phyloP scores from a whole-genome alignment of 2,329 filamentous ascomycete species.

The Elsinoe perseae region DNA sequence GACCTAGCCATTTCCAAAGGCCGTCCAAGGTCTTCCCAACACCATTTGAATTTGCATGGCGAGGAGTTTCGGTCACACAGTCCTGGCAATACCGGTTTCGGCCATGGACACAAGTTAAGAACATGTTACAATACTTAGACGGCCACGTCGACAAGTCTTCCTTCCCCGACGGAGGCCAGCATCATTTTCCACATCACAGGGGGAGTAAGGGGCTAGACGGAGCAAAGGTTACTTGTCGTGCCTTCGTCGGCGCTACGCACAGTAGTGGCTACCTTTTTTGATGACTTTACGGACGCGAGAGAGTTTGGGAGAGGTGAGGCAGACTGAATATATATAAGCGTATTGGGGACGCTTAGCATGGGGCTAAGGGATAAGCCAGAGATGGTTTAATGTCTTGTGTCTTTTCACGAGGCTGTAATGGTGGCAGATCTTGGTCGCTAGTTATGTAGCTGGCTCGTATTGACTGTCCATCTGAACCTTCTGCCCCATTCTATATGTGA shows the following conservation, averaged over 20 bases:
- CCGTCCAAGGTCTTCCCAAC: conserved; percentile 2
- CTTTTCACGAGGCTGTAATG: neutral
- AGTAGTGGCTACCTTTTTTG: conserved; percentile 7
- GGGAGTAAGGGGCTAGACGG: conserved; percentile 11
- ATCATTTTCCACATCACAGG: neutral
- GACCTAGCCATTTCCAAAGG: conserved; percentile 8
- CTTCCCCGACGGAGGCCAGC: conserved; percentile 11
- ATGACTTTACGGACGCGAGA: conserved; percentile 12
- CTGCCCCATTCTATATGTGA: neutral
- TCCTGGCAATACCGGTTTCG: neutral
- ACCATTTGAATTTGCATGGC: conserved; percentile 19
- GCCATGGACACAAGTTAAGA: conserved; percentile 13
- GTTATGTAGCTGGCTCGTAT: neutral
- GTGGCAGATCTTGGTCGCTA: neutral
- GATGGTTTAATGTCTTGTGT: conserved; percentile 11
- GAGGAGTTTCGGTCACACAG: conserved; percentile 18
- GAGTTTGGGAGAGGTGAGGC: neutral
- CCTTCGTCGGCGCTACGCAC: conserved; percentile 2
- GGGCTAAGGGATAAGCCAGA: neutral
- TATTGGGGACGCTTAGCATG: neutral
- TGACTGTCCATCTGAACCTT: neutral
- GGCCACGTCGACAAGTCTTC: conserved; percentile 11
- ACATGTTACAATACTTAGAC: conserved; percentile 16
- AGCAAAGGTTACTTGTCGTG: conserved; percentile 1
- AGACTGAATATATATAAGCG: conserved; percentile 3